phyloP scores from a whole-genome alignment of 768 basidiomycete species.

The Piloderma croceum region DNA sequence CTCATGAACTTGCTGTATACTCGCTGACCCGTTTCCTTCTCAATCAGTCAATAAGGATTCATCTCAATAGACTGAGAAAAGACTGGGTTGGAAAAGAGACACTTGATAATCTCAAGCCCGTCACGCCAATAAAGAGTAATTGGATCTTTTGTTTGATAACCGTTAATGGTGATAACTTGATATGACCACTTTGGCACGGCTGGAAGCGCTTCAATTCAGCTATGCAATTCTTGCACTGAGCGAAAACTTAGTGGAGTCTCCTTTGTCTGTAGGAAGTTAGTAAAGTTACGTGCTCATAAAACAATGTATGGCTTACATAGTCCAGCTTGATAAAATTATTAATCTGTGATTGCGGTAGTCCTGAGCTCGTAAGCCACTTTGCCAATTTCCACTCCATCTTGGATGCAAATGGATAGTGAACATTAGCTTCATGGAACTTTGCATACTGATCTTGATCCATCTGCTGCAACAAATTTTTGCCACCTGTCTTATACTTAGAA shows the following conservation, averaged over 20 bases:
- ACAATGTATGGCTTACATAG: not conserved
- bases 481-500: too few species aligned
- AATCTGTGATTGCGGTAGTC: not conserved
- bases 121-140: constrained; percentile 21
- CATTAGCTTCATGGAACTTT: too few species aligned
- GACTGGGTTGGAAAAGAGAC: constrained; percentile 20
- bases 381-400: not conserved
- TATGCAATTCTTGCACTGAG: not conserved
- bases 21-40: constrained; percentile 3
- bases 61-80: constrained; percentile 18
- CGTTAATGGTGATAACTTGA: not conserved
- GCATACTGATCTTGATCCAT: too few species aligned
- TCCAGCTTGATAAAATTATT: not conserved
- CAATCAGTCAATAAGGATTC: constrained; percentile 14
- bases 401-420: not conserved
- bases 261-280: not conserved
- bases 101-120: constrained; percentile 20
- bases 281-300: not conserved
- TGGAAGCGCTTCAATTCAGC: not conserved
- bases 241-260: not conserved
- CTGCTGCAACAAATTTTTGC: too few species aligned
- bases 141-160: constrained; percentile 11
- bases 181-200: not conserved
- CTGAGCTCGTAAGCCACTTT: not conserved
- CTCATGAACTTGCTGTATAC: constrained; percentile 22